Percentiles rank a stretch among this genome's conserved stretches.
Evolutionary conservation across 2,329 filamentous ascomycete species (phyloP).

Genomic region (Microdochium trichocladiopsis): DNA sequence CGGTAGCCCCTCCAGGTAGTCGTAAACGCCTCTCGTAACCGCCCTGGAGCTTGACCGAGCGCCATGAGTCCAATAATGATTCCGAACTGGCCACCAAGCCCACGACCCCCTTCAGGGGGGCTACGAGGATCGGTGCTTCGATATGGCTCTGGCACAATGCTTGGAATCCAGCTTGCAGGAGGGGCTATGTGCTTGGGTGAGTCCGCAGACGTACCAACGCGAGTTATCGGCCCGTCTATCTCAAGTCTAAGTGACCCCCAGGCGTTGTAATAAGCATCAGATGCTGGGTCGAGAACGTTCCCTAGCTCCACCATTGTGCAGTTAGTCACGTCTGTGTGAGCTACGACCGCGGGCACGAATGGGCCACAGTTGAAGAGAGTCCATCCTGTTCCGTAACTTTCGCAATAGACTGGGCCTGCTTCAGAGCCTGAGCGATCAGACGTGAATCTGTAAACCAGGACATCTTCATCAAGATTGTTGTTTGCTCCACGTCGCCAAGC

Average conservation of each 20-base stretch:
- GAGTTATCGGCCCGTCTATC: not conserved
- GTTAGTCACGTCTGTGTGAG: not conserved
- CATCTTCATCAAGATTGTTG: not conserved
- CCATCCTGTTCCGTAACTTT: not conserved
- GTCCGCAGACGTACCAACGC: not conserved
- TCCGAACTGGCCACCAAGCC: conserved; percentile 1
- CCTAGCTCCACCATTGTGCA: too few species aligned
- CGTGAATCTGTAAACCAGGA: not conserved
- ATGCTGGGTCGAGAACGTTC: too few species aligned
- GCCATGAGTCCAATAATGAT: conserved; percentile 1
- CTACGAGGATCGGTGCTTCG: not conserved
- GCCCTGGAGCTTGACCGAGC: not conserved
- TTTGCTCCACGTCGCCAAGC: not conserved
- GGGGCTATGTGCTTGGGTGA: not conserved
- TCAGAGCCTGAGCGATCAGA: not conserved
- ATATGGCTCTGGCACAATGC: conserved; percentile 1
- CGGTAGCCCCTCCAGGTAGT: not conserved
- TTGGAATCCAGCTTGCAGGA: not conserved
- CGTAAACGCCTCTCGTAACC: not conserved
- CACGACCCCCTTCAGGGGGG: not conserved
- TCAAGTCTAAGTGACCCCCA: not conserved
- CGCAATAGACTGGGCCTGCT: not conserved
- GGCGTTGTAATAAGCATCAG: too few species aligned
- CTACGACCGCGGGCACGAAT: not conserved
- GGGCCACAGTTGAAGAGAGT: conserved; percentile 1